These are phyloP conservation scores for Rugonectria rugulosa DNA, from an alignment of 2,329 filamentous ascomycete genomes.

Conservation along the genomic window DNA sequence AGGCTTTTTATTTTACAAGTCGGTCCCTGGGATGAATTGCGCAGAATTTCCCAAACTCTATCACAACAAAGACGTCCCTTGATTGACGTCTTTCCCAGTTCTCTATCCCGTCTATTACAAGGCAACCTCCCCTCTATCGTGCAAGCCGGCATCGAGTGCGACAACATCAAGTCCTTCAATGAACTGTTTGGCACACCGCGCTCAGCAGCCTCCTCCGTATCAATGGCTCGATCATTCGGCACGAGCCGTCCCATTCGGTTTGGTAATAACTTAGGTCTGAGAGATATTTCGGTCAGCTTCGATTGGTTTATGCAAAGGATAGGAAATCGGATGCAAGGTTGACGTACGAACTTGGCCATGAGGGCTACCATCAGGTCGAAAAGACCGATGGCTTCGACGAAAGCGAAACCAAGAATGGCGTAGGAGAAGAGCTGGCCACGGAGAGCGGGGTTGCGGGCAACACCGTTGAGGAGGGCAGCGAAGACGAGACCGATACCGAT, in stretches of 20 bases:
- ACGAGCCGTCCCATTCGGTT: conserved; percentile 44
- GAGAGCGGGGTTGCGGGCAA: conserved; percentile 93
- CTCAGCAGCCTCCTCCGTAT: conserved; percentile 42
- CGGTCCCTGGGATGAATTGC: conserved; percentile 45
- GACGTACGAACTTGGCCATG: conserved; percentile 87
- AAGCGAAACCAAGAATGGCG: conserved; percentile 94
- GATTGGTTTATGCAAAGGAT: neutral
- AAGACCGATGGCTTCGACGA: conserved; percentile 91
- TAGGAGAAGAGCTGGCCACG: conserved; percentile 96
- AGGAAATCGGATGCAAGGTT: conserved; percentile 9
- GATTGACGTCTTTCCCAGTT: conserved; percentile 45
- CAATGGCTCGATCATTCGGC: conserved; percentile 46
- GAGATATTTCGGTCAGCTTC: conserved; percentile 17
- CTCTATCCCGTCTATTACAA: conserved; percentile 53
- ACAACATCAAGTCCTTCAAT: conserved; percentile 37
- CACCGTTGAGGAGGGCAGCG: conserved; percentile 86
- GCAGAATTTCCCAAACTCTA: conserved; percentile 46
- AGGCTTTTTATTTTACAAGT: conserved; percentile 55
- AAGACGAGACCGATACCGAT: conserved; percentile 96
- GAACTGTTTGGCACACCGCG: conserved; percentile 37
- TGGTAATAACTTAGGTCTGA: conserved; percentile 50
- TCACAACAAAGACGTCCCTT: conserved; percentile 45
- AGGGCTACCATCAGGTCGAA: conserved; percentile 93
- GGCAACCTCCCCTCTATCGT: conserved; percentile 47
- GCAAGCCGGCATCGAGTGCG: conserved; percentile 41